These are phyloP conservation scores for Chlorella variabilis DNA, from an alignment of 163 green algal genomes.

Conservation along the genomic window DNA sequence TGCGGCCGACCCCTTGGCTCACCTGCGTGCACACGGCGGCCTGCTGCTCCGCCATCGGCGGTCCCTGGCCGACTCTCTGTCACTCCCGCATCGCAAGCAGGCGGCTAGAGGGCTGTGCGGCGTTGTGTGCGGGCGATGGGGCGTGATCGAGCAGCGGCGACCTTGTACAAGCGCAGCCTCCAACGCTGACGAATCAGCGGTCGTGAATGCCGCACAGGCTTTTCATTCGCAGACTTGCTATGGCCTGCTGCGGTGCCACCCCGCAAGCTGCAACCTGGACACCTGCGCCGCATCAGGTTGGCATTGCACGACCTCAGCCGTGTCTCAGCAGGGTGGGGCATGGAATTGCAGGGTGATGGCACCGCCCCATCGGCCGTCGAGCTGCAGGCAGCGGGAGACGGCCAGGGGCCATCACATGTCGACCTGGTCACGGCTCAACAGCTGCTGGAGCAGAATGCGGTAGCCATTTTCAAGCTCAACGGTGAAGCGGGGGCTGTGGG, in stretches of 20 bases:
- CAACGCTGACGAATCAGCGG: too few relatives aligned
- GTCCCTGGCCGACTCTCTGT: neutral
- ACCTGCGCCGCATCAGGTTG: neutral
- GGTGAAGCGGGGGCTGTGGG: neutral
- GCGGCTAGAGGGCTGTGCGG: neutral
- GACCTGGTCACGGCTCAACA: neutral
- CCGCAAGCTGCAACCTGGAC: neutral
- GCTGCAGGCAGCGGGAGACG: neutral
- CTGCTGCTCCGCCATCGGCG: constrained; percentile 22
- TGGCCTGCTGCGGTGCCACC: too few relatives aligned
- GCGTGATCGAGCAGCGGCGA: too few relatives aligned
- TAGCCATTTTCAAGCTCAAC: constrained; percentile 17
- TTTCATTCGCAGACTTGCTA: too few relatives aligned
- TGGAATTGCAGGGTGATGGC: neutral
- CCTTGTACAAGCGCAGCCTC: too few relatives aligned
- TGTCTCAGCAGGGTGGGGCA: neutral
- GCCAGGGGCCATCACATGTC: neutral
- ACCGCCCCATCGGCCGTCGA: neutral
- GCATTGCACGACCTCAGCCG: neutral
- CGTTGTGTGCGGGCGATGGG: neutral
- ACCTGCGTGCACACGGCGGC: constrained; percentile 31
- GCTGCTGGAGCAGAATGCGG: constrained; percentile 11
- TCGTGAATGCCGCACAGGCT: too few relatives aligned
- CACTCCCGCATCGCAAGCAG: neutral
- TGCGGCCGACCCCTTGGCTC: neutral